Evolutionary conservation across 805 yeast genomes (phyloP), one percentile per base, ranked within the genome.

Genomic region (Kockiozyma suomiensis): DNA sequence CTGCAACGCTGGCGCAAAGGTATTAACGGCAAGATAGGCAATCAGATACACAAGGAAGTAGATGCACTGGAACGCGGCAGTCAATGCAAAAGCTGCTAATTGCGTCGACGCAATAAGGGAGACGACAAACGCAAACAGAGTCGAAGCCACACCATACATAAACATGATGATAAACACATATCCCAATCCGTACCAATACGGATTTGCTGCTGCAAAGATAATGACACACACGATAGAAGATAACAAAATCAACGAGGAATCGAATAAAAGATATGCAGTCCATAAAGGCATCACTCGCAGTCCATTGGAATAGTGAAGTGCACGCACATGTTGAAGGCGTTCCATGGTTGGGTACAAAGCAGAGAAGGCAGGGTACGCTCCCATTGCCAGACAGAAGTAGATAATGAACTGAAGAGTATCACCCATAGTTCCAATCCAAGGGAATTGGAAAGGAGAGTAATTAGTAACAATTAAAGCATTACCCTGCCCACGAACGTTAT

Each of bases 261-360:
- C 70, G 50, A 70, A 71, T 19, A 70, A 8, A 10, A 68, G 57
- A 49, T 73, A 73, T 2, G 74, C 73, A 15, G 66, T 48, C 76
- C 76, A 73, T 26, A 73, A 54, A 4, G 76, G 75, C 15, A 70
- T 54, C 1, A 72, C 71, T 17, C 70, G 61, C 28, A 73, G 61
- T 17, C 76, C 76, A 59, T 73, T 73, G n/a, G 76, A 74, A 54
- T 73, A 73, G n/a, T 73, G 75, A 68, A 73, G 68, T 2, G 75
- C 74, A 30, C 76, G 64, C 15, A 73, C 75, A 42, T 66, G 68
- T 40, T 70, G 68, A 19, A 73, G 59, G 12, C 76, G 67, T 56
- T 73, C 76, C 66, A 60, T 71, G 2, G 76, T 74, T 1, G 76
- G 76, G 53, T 73, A 73, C 28, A 73, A 59, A 1, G 72, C 66